Evolutionary conservation across 148 eudicot genomes (phyloP).

Genomic region (Polygonum maritimum): DNA sequence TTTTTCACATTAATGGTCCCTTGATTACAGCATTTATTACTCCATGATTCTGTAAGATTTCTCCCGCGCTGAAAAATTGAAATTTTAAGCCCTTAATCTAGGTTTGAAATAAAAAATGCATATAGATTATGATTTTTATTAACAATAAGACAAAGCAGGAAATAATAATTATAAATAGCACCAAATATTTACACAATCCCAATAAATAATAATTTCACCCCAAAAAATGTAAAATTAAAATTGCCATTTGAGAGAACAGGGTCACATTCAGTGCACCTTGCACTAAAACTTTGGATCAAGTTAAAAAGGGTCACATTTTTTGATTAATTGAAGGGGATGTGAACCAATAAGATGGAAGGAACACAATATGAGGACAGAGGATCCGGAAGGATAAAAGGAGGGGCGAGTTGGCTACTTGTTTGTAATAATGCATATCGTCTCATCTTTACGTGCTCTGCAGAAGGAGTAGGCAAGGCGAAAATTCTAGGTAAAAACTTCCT

Average conservation of each 20-base stretch:
- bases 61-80: neutral
- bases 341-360: too few relatives aligned
- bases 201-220: too few relatives aligned
- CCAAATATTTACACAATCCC: neutral
- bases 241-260: neutral
- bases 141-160: neutral
- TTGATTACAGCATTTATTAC: neutral
- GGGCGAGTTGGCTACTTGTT: neutral
- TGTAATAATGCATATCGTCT: neutral
- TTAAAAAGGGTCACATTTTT: too few relatives aligned
- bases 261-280: neutral
- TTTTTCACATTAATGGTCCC: neutral
- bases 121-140: neutral
- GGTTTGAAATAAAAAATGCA: neutral
- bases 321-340: too few relatives aligned
- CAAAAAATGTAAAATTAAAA: too few relatives aligned
- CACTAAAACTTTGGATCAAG: neutral
- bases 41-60: neutral
- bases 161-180: neutral
- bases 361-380: too few relatives aligned
- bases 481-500: neutral
- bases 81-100: neutral
- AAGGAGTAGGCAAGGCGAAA: neutral
- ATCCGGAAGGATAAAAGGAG: constrained; percentile 6
- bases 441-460: neutral